Evolutionary conservation across 139 green algal species (phyloP).

Genomic region (Chlorella sp.): DNA sequence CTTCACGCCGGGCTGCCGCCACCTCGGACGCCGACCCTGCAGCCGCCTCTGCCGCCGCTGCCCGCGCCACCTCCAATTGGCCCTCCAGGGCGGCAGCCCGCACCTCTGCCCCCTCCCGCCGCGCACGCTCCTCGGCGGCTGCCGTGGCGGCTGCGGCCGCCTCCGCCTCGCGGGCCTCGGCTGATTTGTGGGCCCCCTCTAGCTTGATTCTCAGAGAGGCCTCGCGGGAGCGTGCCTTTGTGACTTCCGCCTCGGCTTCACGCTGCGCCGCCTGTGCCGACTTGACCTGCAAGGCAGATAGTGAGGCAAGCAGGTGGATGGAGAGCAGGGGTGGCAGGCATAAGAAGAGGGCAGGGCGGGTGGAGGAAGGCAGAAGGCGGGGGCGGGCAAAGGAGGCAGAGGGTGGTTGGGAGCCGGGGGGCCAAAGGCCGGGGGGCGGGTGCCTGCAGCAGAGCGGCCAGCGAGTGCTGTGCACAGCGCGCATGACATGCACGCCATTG

Average conservation of each 20-base stretch:
- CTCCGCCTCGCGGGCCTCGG: background rate
- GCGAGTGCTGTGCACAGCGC: no score
- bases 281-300: background rate
- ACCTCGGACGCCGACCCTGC: background rate
- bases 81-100: background rate
- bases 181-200: background rate
- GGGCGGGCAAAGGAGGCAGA: background rate
- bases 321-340: no score
- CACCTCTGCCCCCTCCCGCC: background rate
- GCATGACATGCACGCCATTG: no score
- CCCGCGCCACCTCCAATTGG: background rate
- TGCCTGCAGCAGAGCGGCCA: background rate
- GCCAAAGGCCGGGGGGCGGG: no score
- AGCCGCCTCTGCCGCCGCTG: background rate
- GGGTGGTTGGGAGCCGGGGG: background rate
- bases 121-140: background rate
- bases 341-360: background rate
- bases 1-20: background rate
- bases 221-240: background rate
- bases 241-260: background rate
- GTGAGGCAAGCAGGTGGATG: background rate
- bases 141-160: background rate
- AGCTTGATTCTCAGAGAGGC: background rate
- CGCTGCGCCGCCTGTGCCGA: background rate
- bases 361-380: background rate